Evolutionary conservation across 2,329 filamentous ascomycete genomes (phyloP), one percentile per base, ranked within the genome.

Genomic region (Aspergillus arachidicola): DNA sequence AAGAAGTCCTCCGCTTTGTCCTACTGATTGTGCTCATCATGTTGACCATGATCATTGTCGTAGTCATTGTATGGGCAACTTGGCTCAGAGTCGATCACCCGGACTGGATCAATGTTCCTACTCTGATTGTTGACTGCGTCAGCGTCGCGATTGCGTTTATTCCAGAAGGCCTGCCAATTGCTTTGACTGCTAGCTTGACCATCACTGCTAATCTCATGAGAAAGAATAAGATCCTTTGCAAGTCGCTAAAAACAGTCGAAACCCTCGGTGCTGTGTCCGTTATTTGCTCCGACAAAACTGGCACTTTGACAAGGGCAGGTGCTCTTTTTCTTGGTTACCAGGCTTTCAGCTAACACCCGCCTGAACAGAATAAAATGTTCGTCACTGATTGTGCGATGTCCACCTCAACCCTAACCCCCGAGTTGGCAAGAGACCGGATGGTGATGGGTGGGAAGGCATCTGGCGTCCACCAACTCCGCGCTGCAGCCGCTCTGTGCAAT

Each of bases 271-370:
- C 88, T 0, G 90, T 92, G 1, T 90, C 88, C 0, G 86, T 91
- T 9, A 88, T 93, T 46, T 92, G 90, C 73, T 91, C 89, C 0
- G 91, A 93, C 74, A 93, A 93, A 80, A 93, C 90, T 0, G 91
- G 91, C 10, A 76, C 67, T 14, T 36, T 69, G n/a, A 69, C 69
- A 6, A 65, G 61, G 57, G 70, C 68, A 56, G 4, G 57, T 9
- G 5, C 5, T 16, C 14, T 26, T 14, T 14, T 19, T 2, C 19
- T 32, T 32, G 10, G 3, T 34, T 2, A 11, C 3, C 28, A 34
- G 16, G 2, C 14, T 1, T n/a, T 12, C 14, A n/a, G 16, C 46
- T 59, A 23, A 36, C 65, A 48, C 5, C 5, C 16, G 1, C 38
- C 14, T 2, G 4, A 1, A 1, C 57, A 87, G 85, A 91, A 91